Base-by-base conservation (phyloP, 2,329 filamentous ascomycete genomes). In the Clonostachys solani region DNA sequence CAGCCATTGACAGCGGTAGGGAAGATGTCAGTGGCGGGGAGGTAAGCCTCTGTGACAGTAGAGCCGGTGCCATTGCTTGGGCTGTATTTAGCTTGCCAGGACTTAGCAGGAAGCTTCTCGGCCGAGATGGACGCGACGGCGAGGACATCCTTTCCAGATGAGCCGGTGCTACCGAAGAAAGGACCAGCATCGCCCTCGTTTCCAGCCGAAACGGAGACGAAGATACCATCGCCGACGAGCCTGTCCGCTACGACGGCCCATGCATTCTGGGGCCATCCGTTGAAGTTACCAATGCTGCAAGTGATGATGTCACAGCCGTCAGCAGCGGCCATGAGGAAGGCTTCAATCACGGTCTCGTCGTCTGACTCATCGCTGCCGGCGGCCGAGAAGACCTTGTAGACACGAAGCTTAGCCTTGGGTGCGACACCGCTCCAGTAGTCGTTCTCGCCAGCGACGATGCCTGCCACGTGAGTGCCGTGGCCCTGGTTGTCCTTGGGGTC, bases 81-180 rank as follows among this genome's bases (percentile, higher is more conserved):
- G 34, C 17, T 56, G 19, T 55, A 67, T 7, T 56, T 65, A 12
- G 60, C 63, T 7, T 60, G 55, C 33, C 61, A 64, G 7, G 54
- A 56, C 19, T 56, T 55, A 15, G 58, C 58, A 5, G 63, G 59
- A 42, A 59, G 53, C 34, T 58, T 46, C 18, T 62, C 58, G 4
- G 59, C 61, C n/a, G 58, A 56, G 36, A 74, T 59, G 0, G 73
- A 74, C 17, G 71, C 73, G 19, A 75, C 65, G 5, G 69, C 62
- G 10, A 73, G 63, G 5, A 71, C 69, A n/a, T 67, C 62, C 33
- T 60, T 61, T 5, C 68, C 71, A 8, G 68, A 64, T 3, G 71
- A 63, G 5, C 70, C 72, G 5, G 60, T 64, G 40, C 60, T 53
- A 6, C 40, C 48, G 19, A 66, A 68, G 55, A 74, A 73, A 0